phyloP scores from a whole-genome alignment of 768 basidiomycete species.

The Piloderma croceum region DNA sequence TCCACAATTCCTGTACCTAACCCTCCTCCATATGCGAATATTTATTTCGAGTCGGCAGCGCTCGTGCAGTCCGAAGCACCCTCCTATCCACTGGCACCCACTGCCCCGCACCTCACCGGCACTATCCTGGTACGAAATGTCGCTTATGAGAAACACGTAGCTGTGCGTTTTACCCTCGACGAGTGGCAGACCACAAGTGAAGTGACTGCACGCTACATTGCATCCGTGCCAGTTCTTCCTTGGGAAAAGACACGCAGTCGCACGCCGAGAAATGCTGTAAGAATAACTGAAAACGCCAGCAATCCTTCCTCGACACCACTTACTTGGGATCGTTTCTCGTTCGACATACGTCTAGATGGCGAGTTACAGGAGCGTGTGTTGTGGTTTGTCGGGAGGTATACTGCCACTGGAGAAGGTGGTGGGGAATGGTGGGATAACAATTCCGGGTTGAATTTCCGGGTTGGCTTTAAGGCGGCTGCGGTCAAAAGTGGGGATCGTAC shows the following conservation, averaged over 20 bases:
- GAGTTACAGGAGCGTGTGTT: conserved; percentile 50
- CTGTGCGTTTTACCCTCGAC: conserved; percentile 45
- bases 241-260: no score
- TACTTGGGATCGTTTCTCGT: conserved; percentile 64
- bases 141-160: conserved; percentile 42
- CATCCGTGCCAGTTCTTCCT: conserved; percentile 22
- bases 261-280: no score
- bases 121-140: conserved; percentile 41
- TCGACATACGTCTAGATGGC: conserved; percentile 67
- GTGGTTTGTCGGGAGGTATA: no score
- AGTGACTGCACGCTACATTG: conserved; percentile 19
- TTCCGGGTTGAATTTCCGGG: conserved; percentile 64
- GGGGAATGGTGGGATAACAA: no score
- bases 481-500: no score
- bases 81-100: conserved; percentile 20
- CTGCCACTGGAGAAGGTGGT: no score
- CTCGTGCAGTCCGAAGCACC: no score
- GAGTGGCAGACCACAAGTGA: conserved; percentile 49
- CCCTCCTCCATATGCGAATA: conserved; percentile 22
- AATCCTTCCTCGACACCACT: no score
- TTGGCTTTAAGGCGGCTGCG: conserved; percentile 65
- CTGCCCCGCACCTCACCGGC: no score
- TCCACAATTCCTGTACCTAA: conserved; percentile 28
- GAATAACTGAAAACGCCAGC: no score
- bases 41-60: conserved; percentile 24